Evolutionary conservation across 352 stramenopile species (phyloP), one percentile per base, ranked within the genome.

Genomic region (Peronospora belbahrii): DNA sequence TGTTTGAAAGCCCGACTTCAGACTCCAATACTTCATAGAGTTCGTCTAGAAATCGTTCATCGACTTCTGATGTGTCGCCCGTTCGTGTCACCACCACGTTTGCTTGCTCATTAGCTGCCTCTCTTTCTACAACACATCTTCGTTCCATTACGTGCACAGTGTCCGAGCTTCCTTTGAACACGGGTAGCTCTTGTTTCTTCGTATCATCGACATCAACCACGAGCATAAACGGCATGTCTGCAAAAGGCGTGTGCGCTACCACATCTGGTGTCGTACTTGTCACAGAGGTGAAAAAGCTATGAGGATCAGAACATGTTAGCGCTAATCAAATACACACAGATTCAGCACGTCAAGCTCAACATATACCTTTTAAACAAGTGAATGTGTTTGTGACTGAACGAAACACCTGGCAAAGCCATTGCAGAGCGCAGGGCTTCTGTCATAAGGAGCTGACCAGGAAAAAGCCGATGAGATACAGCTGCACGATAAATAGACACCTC

Each of bases 401-500:
- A 33, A n/a, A 53, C 24, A 15, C 55, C 22, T 2, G 50, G 33
- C 2, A 31, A 51, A 30, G 38, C 19, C 48, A 74, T 60, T 20
- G 54, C 43, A 38, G 30, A 46, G 41, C 50, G 33, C 43, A 83
- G 11, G 18, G 55, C 41, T 15, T 51, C 33, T n/a, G 44, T 38
- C 18, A 80, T 63, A 6, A 43, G 22, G 19, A 57, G 32, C 6
- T 36, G 39, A 1, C 62, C 49, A 20, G 56, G 47, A 42, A 74
- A 84, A 13, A 87, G 39, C 2, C 60, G 52, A 39, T 70, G 48
- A 4, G 60, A 70, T 0, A 79, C 58, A 14, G 58, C 56, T 42
- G 74, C 65, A 33, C 70, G 67, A 45, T 71, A 71, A 25, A 87
- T 70, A 14, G 52, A 52, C 2, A 70, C 52, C 22, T 83, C 62